Evolutionary conservation across 257 asterid genomes (phyloP), one percentile per base, ranked within the genome.

Genomic region (Solanum virginianum): DNA sequence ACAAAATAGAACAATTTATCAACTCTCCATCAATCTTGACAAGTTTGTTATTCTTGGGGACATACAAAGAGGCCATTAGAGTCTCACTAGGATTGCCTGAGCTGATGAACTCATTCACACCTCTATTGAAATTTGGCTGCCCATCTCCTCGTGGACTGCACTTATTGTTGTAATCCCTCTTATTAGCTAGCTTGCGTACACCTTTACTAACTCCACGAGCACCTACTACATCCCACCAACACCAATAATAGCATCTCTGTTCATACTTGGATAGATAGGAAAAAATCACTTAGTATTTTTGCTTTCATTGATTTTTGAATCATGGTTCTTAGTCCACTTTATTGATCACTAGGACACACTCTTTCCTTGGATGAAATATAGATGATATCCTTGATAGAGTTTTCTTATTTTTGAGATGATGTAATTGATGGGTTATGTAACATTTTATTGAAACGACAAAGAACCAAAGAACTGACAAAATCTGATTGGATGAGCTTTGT

Each of bases 11-110:
- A 86, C 91, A 94, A 77, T 93, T 93, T n/a, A 94, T 94, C 89
- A 94, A 88, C 86, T 93, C 93, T 12, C 98, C 98, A 80, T 93
- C 98, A 82, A 94, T 94, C 88, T 94, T 94, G 82, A 94, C 97
- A 85, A 93, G 97, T 85, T 93, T 94, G 80, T 93, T 95, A 41
- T 94, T 94, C 86, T 97, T 92, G 75, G 98, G 98, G 60, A 93
- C 98, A 86, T 90, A 94, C 84, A 94, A 85, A 2, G 98, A 94
- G 3, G 98, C 98, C 17, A 90, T 88, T 81, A 94, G 95, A 79
- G 93, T 90, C 85, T 92, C 97, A 24, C 93, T 94, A 80, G 88
- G 90, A 87, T 94, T 94, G 39, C 89, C 86, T 29, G 80, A 81
- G 26, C 43, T 85, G 82, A 79, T 86, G 80, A 85, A 86, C 82